Percentiles rank a stretch among this genome's conserved stretches.
Evolutionary conservation across 2,329 filamentous ascomycete species (phyloP).

Genomic region (Pyricularia grisea): DNA sequence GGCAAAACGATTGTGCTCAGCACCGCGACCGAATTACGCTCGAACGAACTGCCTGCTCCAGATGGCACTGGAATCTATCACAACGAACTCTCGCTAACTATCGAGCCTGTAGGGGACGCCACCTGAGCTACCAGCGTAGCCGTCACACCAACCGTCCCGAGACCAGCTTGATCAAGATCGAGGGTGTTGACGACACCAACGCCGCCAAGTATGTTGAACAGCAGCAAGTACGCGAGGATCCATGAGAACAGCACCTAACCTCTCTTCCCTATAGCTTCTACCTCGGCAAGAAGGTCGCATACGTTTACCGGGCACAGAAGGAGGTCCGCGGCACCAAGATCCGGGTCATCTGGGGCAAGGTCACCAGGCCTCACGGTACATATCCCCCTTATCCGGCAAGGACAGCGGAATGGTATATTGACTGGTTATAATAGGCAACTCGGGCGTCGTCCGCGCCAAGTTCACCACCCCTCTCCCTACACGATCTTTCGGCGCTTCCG

Average conservation of each 20-base stretch:
- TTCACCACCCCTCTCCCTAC: constrained; percentile 94
- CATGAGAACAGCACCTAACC: background rate
- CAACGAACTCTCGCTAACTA: constrained; percentile 13
- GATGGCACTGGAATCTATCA: background rate
- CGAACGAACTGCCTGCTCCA: background rate
- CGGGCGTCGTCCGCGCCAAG: constrained; percentile 93
- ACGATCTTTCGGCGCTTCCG: constrained; percentile 91
- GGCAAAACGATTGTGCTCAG: background rate
- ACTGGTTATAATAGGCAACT: constrained; percentile 60
- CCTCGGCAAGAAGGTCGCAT: constrained; percentile 97
- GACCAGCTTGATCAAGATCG: constrained; percentile 95
- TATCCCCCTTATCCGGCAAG: background rate
- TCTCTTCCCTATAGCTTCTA: constrained; percentile 59
- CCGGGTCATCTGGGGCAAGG: constrained; percentile 48
- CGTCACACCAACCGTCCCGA: constrained; percentile 86
- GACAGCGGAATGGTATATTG: background rate
- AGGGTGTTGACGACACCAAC: constrained; percentile 87
- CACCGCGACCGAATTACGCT: background rate
- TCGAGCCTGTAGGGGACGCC: constrained; percentile 65
- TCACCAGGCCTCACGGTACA: constrained; percentile 15
- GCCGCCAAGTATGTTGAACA: constrained; percentile 67
- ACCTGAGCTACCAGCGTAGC: constrained; percentile 95
- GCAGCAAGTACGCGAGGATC: background rate
- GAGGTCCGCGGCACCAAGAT: constrained; percentile 98
- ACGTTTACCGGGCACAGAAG: constrained; percentile 92